A percentile compares a stretch with the other conserved stretches of the same genome.
Evolutionary conservation across 345 rosid species (phyloP).

Genomic region (Eucalyptus brandiana): DNA sequence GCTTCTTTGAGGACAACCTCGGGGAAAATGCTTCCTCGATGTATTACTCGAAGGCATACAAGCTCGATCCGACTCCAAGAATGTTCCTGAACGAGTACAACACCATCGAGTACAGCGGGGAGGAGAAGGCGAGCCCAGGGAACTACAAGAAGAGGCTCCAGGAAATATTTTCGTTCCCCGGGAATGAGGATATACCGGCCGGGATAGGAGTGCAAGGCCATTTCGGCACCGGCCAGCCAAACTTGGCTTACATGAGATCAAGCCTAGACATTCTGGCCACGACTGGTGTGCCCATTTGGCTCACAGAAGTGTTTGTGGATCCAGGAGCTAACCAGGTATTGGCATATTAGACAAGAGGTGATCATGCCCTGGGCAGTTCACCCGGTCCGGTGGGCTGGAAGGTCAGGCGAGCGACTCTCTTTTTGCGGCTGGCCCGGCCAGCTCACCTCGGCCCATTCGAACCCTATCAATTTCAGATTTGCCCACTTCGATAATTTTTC

Average conservation of each 20-base stretch:
- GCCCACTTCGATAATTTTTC: background rate
- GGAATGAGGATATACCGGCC: conserved; percentile 17
- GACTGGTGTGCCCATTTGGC: conserved; percentile 64
- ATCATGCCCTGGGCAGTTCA: background rate
- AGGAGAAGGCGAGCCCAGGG: conserved; percentile 5
- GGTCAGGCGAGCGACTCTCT: background rate
- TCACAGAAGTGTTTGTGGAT: conserved; percentile 51
- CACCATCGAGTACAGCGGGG: conserved; percentile 40
- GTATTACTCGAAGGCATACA: conserved; percentile 20
- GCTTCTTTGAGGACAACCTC: conserved; percentile 60
- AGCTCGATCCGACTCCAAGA: conserved; percentile 35
- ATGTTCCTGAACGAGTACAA: conserved; percentile 77
- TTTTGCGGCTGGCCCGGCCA: background rate
- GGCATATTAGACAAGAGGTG: background rate
- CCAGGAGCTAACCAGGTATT: conserved; percentile 24
- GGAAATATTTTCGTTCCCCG: conserved; percentile 42
- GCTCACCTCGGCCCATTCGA: background rate
- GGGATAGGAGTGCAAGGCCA: conserved; percentile 84
- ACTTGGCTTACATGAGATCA: conserved; percentile 71
- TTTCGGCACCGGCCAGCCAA: conserved; percentile 35
- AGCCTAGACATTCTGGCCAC: conserved; percentile 50
- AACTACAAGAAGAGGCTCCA: conserved; percentile 29
- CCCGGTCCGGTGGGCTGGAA: background rate
- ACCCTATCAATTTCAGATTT: background rate
- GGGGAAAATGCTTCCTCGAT: conserved; percentile 43